phyloP scores from a whole-genome alignment of 345 rosid genomes.

The Linum tenue region DNA sequence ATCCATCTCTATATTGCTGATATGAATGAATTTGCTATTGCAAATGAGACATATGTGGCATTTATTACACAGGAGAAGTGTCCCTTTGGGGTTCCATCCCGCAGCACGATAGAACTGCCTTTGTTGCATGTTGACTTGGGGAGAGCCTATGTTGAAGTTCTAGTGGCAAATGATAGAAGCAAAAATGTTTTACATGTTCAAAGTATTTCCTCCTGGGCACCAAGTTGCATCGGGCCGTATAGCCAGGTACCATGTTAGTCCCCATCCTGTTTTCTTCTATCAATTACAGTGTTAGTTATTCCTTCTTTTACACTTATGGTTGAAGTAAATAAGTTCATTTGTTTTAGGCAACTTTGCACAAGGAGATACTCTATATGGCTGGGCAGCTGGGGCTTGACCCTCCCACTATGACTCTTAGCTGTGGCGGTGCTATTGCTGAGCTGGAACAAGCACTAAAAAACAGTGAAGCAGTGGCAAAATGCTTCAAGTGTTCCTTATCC shows the following conservation, averaged over 20 bases:
- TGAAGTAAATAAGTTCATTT: background rate
- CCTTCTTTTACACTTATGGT: background rate
- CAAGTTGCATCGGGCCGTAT: conserved; percentile 98
- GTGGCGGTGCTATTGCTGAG: conserved; percentile 58
- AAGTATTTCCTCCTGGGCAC: conserved; percentile 97
- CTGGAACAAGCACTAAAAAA: conserved; percentile 70
- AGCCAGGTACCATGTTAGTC: conserved; percentile 56
- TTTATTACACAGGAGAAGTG: conserved; percentile 87
- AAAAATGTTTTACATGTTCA: conserved; percentile 93
- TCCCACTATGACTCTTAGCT: conserved; percentile 62
- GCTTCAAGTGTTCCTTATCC: conserved; percentile 63
- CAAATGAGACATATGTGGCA: conserved; percentile 78
- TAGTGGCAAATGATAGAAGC: conserved; percentile 56
- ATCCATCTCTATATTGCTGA: conserved; percentile 81
- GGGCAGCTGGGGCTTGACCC: conserved; percentile 95
- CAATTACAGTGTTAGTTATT: background rate
- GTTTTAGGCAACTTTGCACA: conserved; percentile 78
- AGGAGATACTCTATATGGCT: conserved; percentile 82
- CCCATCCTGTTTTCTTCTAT: background rate
- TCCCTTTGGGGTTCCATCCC: conserved; percentile 94
- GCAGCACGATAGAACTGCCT: conserved; percentile 89
- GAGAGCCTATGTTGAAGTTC: conserved; percentile 69
- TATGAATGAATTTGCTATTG: conserved; percentile 68
- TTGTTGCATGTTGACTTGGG: conserved; percentile 63
- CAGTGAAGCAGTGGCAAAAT: conserved; percentile 84